Base-by-base conservation (phyloP, 345 rosid species). In the Lumnitzera littorea region DNA sequence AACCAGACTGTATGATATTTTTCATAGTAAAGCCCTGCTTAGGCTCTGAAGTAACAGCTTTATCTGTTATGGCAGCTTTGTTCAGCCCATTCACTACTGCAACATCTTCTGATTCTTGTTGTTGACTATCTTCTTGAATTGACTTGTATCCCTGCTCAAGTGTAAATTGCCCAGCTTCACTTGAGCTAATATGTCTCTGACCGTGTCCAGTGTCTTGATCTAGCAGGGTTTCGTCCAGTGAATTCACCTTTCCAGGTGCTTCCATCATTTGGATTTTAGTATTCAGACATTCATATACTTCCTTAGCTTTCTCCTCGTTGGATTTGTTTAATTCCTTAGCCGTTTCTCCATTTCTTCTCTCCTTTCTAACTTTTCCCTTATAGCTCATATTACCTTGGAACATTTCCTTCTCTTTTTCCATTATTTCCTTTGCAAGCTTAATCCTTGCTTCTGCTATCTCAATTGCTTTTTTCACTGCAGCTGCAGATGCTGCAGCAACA, bases 371-470 rank as follows among this genome's bases (percentile, higher is more conserved):
- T 36, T 70, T 73, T 53, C 70, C 71, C 57, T 63, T 65, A 64
- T 50, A 67, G 64, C 74, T 78, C 46, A 48, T 53, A 57, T 80
- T 84, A 62, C 67, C 76, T 48, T 66, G 78, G 64, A 68, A 65
- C 56, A 88, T 87, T 65, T 75, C 81, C 63, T 77, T 92, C 68
- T 69, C 78, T 72, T 81, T 82, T 67, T 72, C 91, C 96, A 84
- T 85, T 67, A 81, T 63, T 68, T 82, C 87, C 74, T 80, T 89
- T 17, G 98, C 98, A 20, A 82, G 58, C 62, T 67, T 85, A 68
- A 92, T 84, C 71, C 81, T 89, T 13, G 71, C 76, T 64, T 84
- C 87, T 66, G 98, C 98, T 74, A 85, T 88, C 73, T 89, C 94
- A 63, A 92, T 72, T 61, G 98, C 96, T 76, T 78, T 82, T 66